phyloP scores from a whole-genome alignment of 2,329 filamentous ascomycete species.

The Fusarium musae region DNA sequence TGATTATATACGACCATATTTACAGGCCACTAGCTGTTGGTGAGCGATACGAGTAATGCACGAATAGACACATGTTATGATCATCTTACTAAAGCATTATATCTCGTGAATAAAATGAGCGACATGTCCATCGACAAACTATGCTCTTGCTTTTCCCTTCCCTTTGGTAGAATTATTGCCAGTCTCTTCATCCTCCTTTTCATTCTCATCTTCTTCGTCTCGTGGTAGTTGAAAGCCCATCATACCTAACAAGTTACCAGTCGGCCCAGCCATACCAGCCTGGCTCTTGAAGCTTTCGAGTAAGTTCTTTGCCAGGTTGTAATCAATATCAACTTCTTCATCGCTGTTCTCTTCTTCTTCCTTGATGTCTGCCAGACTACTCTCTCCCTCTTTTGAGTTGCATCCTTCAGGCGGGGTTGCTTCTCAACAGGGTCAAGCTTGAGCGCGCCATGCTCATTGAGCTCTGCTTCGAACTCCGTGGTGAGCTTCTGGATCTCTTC shows the following conservation, averaged over 20 bases:
- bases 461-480: conserved; percentile 77
- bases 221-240: conserved; percentile 86
- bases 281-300: conserved; percentile 94
- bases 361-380: conserved; percentile 45
- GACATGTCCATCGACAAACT: neutral
- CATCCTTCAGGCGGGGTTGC: conserved; percentile 45
- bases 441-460: conserved; percentile 75
- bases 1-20: neutral
- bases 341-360: conserved; percentile 62
- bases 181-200: conserved; percentile 32
- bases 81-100: neutral
- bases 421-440: conserved; percentile 58
- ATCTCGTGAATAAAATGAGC: neutral
- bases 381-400: conserved; percentile 35
- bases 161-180: conserved; percentile 4
- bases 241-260: conserved; percentile 85
- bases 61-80: conserved; percentile 18
- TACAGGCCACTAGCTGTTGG: neutral
- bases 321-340: conserved; percentile 79
- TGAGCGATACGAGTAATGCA: neutral
- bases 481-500: conserved; percentile 73
- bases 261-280: conserved; percentile 84
- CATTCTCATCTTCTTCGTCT: conserved; percentile 72
- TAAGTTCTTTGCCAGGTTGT: conserved; percentile 89
- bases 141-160: conserved; percentile 10